phyloP scores from a whole-genome alignment of 176 grass and related monocot genomes.

The Bromus sterilis region DNA sequence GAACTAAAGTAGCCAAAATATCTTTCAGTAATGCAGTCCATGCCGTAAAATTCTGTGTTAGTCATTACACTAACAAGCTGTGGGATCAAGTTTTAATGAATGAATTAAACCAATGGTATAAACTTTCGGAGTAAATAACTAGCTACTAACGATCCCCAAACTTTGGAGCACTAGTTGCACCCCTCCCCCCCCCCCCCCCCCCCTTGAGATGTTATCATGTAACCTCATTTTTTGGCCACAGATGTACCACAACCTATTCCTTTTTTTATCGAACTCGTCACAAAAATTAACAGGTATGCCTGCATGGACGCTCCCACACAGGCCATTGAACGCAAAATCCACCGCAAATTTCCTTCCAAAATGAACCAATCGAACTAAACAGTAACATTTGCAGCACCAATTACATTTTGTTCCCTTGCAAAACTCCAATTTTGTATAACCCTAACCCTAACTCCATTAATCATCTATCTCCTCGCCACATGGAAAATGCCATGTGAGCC shows the following conservation, averaged over 20 bases:
- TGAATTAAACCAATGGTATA: neutral
- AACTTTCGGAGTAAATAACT: neutral
- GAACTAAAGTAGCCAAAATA: slow-evolving; percentile 11
- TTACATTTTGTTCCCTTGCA: neutral
- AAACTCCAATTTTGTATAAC: neutral
- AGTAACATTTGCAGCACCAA: neutral
- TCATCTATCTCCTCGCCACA: neutral
- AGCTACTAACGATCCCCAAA: neutral
- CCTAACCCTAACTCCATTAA: neutral
- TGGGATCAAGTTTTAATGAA: neutral
- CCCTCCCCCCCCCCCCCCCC: too few relatives aligned
- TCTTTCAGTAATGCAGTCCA: neutral
- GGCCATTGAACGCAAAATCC: neutral
- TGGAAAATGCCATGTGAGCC: neutral
- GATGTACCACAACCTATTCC: neutral
- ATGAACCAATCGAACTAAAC: neutral
- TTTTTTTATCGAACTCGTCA: neutral
- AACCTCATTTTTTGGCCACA: too few relatives aligned
- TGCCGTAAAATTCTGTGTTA: neutral
- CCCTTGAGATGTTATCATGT: neutral
- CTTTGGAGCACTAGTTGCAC: neutral
- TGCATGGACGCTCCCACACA: neutral
- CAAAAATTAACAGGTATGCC: neutral
- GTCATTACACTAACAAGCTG: neutral
- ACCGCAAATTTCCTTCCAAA: neutral